These are phyloP conservation scores for Teratosphaeria destructans DNA, from an alignment of 2,329 filamentous ascomycete species.

Conservation along the genomic window DNA sequence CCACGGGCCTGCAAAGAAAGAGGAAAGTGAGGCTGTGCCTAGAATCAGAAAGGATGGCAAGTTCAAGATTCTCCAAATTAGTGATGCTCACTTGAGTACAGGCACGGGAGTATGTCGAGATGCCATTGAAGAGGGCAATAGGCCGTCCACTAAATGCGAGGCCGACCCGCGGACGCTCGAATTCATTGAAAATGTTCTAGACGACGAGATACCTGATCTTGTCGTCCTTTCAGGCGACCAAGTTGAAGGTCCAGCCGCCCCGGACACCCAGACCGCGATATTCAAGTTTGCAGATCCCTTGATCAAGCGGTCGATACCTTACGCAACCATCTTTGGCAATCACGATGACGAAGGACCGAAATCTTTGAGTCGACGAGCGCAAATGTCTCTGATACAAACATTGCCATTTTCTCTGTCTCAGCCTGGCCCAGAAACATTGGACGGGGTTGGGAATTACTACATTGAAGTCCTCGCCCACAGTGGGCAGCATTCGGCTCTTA, in stretches of 20 bases:
- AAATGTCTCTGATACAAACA: slow-evolving; percentile 78
- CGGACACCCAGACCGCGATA: slow-evolving; percentile 83
- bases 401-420: slow-evolving; percentile 83
- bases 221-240: slow-evolving; percentile 90
- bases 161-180: slow-evolving; percentile 86
- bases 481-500: slow-evolving; percentile 76
- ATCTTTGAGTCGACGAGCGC: slow-evolving; percentile 56
- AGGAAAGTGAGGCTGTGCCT: slow-evolving; percentile 55
- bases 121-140: slow-evolving; percentile 47
- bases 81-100: slow-evolving; percentile 90
- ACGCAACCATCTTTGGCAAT: slow-evolving; percentile 91
- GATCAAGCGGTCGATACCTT: slow-evolving; percentile 79
- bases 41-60: slow-evolving; percentile 79
- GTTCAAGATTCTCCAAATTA: slow-evolving; percentile 94
- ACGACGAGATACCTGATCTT: slow-evolving; percentile 87
- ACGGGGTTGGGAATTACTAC: slow-evolving; percentile 90
- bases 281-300: slow-evolving; percentile 86
- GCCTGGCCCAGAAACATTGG: slow-evolving; percentile 70
- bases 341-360: slow-evolving; percentile 75
- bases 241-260: slow-evolving; percentile 85
- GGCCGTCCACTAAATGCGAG: slow-evolving; percentile 49
- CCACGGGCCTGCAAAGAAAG: slow-evolving; percentile 54
- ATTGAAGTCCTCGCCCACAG: slow-evolving; percentile 79
- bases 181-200: slow-evolving; percentile 72
- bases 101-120: slow-evolving; percentile 79